Conservation (phyloP, 2,329 filamentous ascomycete genomes). For the Phaeosphaeria sp. region DNA sequence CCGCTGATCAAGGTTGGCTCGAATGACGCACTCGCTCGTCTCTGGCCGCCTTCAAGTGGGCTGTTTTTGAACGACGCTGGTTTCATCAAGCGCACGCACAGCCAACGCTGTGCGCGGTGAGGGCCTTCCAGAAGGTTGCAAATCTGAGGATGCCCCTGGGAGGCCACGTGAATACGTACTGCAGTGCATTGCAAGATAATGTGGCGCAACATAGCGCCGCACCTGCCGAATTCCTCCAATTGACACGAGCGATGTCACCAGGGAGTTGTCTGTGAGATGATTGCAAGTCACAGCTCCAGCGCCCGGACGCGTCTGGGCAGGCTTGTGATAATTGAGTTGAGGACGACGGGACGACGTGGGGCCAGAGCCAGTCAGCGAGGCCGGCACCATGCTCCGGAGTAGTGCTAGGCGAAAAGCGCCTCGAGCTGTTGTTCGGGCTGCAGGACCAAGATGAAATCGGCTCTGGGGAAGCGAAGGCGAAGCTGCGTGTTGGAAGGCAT, state of each 20-base stretch:
- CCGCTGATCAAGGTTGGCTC: slow-evolving; percentile 37
- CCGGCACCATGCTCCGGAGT: not conserved
- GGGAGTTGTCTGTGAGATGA: slow-evolving; percentile 9
- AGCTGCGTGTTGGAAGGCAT: slow-evolving; percentile 8
- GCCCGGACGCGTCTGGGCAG: not conserved
- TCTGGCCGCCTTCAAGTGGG: slow-evolving; percentile 24
- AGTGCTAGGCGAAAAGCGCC: not conserved
- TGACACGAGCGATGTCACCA: not conserved
- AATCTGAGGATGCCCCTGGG: slow-evolving; percentile 1
- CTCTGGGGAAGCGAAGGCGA: not conserved
- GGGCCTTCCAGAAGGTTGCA: slow-evolving; percentile 25
- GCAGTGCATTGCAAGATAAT: slow-evolving; percentile 5
- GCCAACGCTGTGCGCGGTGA: slow-evolving; percentile 12
- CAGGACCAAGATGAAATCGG: not conserved
- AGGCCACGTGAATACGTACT: slow-evolving; percentile 20
- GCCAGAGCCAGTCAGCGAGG: not conserved
- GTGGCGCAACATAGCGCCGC: slow-evolving; percentile 1
- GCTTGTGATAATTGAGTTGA: not conserved
- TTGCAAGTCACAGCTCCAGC: not conserved
- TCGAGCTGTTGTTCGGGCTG: not conserved
- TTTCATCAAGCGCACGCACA: slow-evolving; percentile 38
- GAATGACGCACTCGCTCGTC: slow-evolving; percentile 35
- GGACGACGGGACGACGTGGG: not conserved
- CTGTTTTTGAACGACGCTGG: slow-evolving; percentile 16
- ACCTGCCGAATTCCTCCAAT: slow-evolving; percentile 4